phyloP scores from a whole-genome alignment of 805 yeast species.

The Kuraishia hungarica region DNA sequence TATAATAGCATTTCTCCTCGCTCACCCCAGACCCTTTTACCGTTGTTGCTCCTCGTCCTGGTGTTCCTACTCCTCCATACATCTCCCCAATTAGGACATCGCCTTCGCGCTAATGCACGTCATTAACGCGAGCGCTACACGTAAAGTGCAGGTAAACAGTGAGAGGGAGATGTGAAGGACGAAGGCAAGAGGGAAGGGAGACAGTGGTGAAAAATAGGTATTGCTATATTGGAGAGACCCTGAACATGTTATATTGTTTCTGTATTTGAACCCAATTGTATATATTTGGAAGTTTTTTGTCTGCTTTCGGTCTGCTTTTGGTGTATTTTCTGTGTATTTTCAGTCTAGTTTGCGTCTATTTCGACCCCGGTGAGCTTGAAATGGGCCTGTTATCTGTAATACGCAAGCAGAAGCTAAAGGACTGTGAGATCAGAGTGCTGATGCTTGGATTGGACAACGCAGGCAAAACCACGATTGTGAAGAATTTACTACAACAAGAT shows the following conservation, averaged over 20 bases:
- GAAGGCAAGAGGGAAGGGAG: background rate
- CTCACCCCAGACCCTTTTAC: too few species aligned
- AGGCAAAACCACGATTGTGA: constrained; percentile 83
- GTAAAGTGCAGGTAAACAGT: background rate
- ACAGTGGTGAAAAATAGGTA: background rate
- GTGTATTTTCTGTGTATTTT: background rate
- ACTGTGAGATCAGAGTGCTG: constrained; percentile 64
- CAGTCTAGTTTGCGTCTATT: too few species aligned
- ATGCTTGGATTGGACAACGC: constrained; percentile 84
- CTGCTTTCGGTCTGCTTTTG: background rate
- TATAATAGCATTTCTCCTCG: too few species aligned
- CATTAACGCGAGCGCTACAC: background rate
- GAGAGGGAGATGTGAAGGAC: too few species aligned
- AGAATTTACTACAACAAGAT: constrained; percentile 42
- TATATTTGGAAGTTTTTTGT: too few species aligned
- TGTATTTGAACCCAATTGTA: too few species aligned
- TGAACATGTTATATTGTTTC: too few species aligned
- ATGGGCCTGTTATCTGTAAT: constrained; percentile 84
- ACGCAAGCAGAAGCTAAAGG: constrained; percentile 75
- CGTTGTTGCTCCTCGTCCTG: too few species aligned
- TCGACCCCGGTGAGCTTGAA: too few species aligned
- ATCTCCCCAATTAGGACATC: background rate
- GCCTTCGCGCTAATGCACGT: background rate
- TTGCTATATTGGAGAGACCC: too few species aligned
- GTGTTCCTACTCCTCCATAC: background rate